Conservation (phyloP, 1,284 basidiomycete species). For the Ustilago crameri region DNA sequence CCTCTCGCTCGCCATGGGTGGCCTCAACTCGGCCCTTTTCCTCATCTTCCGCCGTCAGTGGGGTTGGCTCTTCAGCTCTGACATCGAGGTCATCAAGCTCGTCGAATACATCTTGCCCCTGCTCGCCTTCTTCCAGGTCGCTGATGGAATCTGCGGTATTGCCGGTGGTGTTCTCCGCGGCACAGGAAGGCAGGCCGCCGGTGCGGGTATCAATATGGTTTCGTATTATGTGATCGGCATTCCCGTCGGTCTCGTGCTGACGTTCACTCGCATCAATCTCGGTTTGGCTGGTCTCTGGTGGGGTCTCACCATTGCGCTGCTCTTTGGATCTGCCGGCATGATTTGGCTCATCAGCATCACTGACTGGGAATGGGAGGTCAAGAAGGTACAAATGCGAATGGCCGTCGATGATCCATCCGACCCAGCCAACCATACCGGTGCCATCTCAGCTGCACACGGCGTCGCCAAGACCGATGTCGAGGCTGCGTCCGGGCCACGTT, state of each 20-base stretch:
- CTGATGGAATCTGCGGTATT: slow-evolving; percentile 78
- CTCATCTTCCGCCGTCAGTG: slow-evolving; percentile 78
- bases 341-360: slow-evolving; percentile 69
- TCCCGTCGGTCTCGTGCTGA: slow-evolving; percentile 70
- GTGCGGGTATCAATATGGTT: slow-evolving; percentile 71
- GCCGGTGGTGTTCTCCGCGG: slow-evolving; percentile 81
- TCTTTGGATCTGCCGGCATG: slow-evolving; percentile 68
- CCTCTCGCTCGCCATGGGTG: slow-evolving; percentile 36
- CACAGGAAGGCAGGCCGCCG: slow-evolving; percentile 74
- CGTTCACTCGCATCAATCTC: slow-evolving; percentile 68
- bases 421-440: slow-evolving; percentile 1
- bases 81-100: slow-evolving; percentile 77
- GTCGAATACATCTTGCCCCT: slow-evolving; percentile 80
- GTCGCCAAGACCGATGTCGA: slow-evolving; percentile 35
- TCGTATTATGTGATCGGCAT: slow-evolving; percentile 71
- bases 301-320: slow-evolving; percentile 70
- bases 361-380: slow-evolving; percentile 68
- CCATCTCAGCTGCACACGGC: slow-evolving; percentile 4
- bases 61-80: slow-evolving; percentile 86
- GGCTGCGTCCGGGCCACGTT: slow-evolving; percentile 13
- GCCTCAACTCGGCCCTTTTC: slow-evolving; percentile 75
- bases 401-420: slow-evolving; percentile 47
- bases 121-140: slow-evolving; percentile 74
- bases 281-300: slow-evolving; percentile 70
- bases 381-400: slow-evolving; percentile 54